Evolutionary conservation across 805 yeast genomes (phyloP).

Genomic region (Cephaloascus fragrans): DNA sequence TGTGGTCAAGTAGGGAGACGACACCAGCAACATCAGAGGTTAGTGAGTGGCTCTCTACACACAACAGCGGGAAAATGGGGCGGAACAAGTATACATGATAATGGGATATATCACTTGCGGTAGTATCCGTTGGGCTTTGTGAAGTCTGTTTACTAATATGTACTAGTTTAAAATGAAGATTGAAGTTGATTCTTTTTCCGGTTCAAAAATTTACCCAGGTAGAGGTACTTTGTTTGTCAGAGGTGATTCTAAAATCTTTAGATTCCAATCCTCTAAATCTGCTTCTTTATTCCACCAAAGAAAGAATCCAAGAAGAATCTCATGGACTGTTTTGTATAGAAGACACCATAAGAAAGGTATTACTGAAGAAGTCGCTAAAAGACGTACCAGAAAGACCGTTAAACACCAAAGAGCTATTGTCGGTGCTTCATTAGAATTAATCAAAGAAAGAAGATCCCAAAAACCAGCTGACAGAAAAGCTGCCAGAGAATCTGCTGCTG

Average conservation of each 20-base stretch:
- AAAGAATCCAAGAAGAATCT: constrained; percentile 99
- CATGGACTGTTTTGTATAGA: constrained; percentile 99
- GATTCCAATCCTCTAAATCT: constrained; percentile 97
- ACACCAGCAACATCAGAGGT: no score
- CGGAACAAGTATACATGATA: no score
- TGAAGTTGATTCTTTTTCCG: constrained; percentile 99
- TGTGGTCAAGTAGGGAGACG: no score
- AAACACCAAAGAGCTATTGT: constrained; percentile 99
- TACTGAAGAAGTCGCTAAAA: constrained; percentile 96
- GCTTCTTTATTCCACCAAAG: constrained; percentile 98
- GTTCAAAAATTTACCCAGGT: constrained; percentile 99
- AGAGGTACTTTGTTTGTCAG: constrained; percentile 98
- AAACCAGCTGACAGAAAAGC: constrained; percentile 98
- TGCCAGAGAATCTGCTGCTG: constrained; percentile 84
- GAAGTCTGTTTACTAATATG: constrained; percentile 28
- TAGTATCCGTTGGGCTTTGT: no score
- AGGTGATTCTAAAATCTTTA: constrained; percentile 99
- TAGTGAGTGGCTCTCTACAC: no score
- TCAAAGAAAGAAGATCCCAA: constrained; percentile 93
- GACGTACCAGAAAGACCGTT: constrained; percentile 94
- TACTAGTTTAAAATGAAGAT: constrained; percentile 74
- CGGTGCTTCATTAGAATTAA: constrained; percentile 97
- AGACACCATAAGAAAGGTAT: constrained; percentile 99
- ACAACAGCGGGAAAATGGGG: no score
- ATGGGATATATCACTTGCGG: no score